These are phyloP conservation scores for Brettanomyces sp. DNA, from an alignment of 805 yeast species.

Conservation along the genomic window DNA sequence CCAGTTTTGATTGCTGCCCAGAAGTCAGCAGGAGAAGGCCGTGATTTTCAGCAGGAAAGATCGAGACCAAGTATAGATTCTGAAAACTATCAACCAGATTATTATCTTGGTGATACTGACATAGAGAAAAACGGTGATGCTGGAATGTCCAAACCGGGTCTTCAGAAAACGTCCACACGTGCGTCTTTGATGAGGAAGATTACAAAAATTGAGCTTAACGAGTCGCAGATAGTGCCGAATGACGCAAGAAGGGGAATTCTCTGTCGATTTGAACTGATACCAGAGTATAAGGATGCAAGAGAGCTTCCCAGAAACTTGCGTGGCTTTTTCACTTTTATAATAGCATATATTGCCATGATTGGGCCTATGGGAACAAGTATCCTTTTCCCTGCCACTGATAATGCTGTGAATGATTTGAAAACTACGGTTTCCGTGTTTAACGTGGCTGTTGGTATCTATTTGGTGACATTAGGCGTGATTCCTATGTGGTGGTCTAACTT, in stretches of 20 bases:
- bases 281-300: slow-evolving; percentile 69
- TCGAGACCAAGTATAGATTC: too few relatives aligned
- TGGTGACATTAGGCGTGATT: slow-evolving; percentile 64
- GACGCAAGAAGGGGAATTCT: slow-evolving; percentile 51
- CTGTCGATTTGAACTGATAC: slow-evolving; percentile 39
- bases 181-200: slow-evolving; percentile 2
- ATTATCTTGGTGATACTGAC: too few relatives aligned
- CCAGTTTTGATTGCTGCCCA: too few relatives aligned
- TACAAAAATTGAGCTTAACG: slow-evolving; percentile 18
- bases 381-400: slow-evolving; percentile 66
- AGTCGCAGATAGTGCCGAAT: slow-evolving; percentile 24
- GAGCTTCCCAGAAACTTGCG: slow-evolving; percentile 46
- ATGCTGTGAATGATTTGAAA: slow-evolving; percentile 42
- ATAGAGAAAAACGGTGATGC: neutral
- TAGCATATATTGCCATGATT: slow-evolving; percentile 65
- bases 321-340: slow-evolving; percentile 45
- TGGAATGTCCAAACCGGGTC: neutral
- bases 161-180: neutral
- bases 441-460: slow-evolving; percentile 71
- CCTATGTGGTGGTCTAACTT: slow-evolving; percentile 88
- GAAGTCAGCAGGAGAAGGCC: too few relatives aligned
- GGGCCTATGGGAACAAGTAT: slow-evolving; percentile 91
- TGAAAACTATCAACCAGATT: too few relatives aligned
- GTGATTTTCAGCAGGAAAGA: too few relatives aligned
- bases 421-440: slow-evolving; percentile 58